These are phyloP conservation scores for Torulaspora globosa DNA, from an alignment of 1,139 yeast species.

Conservation along the genomic window DNA sequence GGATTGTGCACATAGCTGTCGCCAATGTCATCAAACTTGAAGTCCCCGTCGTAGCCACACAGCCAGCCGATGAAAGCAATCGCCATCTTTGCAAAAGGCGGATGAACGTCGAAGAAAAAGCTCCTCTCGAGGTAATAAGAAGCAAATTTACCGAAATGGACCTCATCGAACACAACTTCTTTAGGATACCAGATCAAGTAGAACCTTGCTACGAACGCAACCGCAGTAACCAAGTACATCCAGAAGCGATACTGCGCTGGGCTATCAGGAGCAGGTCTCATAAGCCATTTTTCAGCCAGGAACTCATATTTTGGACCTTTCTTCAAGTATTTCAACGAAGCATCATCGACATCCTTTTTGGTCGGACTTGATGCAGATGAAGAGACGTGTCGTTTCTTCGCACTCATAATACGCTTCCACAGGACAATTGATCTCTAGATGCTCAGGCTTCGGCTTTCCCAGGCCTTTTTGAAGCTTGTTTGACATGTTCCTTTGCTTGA, in stretches of 20 bases:
- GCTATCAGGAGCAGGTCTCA: constrained; percentile 28
- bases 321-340: constrained; percentile 19
- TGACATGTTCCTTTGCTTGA: constrained; percentile 1
- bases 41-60: constrained; percentile 82
- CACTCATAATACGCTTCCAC: constrained; percentile 9
- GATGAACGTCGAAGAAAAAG: constrained; percentile 93
- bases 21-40: constrained; percentile 89
- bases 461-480: neutral
- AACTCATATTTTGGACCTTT: constrained; percentile 11
- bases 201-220: constrained; percentile 73
- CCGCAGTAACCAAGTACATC: constrained; percentile 46
- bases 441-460: neutral
- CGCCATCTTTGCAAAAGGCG: constrained; percentile 92
- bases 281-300: constrained; percentile 25
- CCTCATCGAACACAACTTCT: constrained; percentile 96
- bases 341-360: constrained; percentile 20
- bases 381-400: constrained; percentile 12
- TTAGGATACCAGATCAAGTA: constrained; percentile 65
- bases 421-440: neutral
- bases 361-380: constrained; percentile 3
- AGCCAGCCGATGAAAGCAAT: constrained; percentile 89
- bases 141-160: constrained; percentile 95
- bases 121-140: constrained; percentile 79
- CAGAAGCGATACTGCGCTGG: constrained; percentile 20
- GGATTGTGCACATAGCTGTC: constrained; percentile 69